Evolutionary conservation across 768 basidiomycete species (phyloP).

Genomic region (Sarcomyxa edulis): DNA sequence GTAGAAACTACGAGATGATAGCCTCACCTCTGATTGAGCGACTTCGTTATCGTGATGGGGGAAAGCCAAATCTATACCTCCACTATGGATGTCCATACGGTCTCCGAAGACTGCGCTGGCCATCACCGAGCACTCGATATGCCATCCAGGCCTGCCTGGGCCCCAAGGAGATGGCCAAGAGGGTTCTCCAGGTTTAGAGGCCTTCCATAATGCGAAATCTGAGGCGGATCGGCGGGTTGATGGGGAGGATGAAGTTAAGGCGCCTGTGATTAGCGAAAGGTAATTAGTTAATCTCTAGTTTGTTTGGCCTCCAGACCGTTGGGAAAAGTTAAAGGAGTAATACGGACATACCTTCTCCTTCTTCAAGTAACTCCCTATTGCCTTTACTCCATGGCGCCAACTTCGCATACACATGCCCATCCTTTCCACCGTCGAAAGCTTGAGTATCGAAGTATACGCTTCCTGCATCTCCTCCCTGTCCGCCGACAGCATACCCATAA

Average conservation of each 20-base stretch:
- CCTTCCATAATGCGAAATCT: conserved; percentile 98
- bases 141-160: conserved; percentile 94
- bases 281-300: not conserved
- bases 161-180: conserved; percentile 98
- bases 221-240: conserved; percentile 77
- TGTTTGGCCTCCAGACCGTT: too few relatives aligned
- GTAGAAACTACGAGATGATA: too few relatives aligned
- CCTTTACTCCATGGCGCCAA: conserved; percentile 95
- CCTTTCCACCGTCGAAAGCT: conserved; percentile 64
- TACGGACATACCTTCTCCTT: conserved; percentile 72
- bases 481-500: conserved; percentile 62
- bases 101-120: conserved; percentile 85
- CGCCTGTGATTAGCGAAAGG: conserved; percentile 19
- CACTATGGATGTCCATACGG: conserved; percentile 96
- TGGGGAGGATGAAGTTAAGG: conserved; percentile 32
- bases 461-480: too few relatives aligned
- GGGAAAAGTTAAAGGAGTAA: conserved; percentile 4
- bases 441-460: conserved; percentile 91
- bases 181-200: conserved; percentile 93
- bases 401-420: conserved; percentile 86
- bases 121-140: conserved; percentile 99
- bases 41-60: conserved; percentile 99
- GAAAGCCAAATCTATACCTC: conserved; percentile 96
- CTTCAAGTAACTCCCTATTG: conserved; percentile 83
- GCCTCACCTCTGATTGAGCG: conserved; percentile 86